Evolutionary conservation across 192 early-diverging fungal species (phyloP).

Genomic region (Umbelopsis vinacea): DNA sequence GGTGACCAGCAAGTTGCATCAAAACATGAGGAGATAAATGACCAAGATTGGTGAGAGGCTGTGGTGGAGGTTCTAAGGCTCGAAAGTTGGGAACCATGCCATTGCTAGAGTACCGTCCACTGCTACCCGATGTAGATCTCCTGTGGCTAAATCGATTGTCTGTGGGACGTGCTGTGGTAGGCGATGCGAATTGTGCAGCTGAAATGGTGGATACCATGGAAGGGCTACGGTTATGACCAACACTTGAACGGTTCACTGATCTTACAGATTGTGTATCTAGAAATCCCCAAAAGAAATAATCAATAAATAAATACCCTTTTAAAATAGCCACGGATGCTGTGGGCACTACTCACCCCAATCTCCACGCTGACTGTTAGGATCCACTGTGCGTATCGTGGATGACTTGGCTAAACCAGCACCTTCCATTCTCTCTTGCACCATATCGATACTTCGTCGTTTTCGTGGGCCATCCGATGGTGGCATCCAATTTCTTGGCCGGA

Average conservation of each 20-base stretch:
- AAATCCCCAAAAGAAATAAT: too few species aligned
- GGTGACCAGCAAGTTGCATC: conserved; percentile 48
- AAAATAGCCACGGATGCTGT: too few species aligned
- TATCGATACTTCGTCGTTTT: conserved; percentile 5
- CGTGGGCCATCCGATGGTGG: background rate
- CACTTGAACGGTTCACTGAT: background rate
- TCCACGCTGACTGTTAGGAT: background rate
- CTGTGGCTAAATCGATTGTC: background rate
- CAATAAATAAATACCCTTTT: too few species aligned
- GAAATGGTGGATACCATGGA: conserved; percentile 10
- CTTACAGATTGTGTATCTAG: background rate
- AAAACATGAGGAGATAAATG: conserved; percentile 29
- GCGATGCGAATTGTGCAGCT: background rate
- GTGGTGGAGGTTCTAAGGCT: conserved; percentile 38
- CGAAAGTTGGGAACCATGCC: conserved; percentile 39
- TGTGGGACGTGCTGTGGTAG: background rate
- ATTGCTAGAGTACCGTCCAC: conserved; percentile 30
- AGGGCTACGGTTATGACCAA: background rate
- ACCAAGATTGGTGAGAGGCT: conserved; percentile 23
- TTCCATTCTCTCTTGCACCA: background rate
- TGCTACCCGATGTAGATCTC: conserved; percentile 12
- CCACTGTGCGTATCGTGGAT: background rate
- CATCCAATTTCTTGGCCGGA: conserved; percentile 17
- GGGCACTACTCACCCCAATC: conserved; percentile 18
- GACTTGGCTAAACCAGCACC: conserved; percentile 6